These are phyloP conservation scores for Dipteronia dyeriana DNA, from an alignment of 345 rosid species.

Conservation along the genomic window DNA sequence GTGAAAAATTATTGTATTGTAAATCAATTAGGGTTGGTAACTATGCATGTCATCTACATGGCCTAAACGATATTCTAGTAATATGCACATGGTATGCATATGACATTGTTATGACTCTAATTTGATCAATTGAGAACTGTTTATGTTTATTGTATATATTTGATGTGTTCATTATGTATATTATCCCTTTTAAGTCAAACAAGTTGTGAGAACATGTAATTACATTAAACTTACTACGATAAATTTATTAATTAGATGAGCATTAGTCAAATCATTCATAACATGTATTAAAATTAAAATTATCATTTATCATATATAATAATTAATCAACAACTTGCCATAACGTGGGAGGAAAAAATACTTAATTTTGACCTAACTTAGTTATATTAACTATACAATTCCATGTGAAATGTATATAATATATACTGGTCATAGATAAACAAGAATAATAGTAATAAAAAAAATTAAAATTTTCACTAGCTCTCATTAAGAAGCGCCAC, in stretches of 20 bases:
- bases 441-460: background rate
- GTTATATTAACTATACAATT: background rate
- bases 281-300: too few species aligned
- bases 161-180: background rate
- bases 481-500: conserved; percentile 23
- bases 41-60: background rate
- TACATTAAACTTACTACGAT: background rate
- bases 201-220: background rate
- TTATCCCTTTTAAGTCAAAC: conserved; percentile 20
- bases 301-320: too few species aligned
- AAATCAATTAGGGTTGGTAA: background rate
- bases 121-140: conserved; percentile 1
- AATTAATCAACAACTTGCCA: conserved; percentile 8
- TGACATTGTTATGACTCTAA: conserved; percentile 12
- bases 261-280: conserved; percentile 4
- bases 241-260: background rate
- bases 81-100: background rate
- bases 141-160: background rate
- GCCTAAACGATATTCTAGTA: background rate
- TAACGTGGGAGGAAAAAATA: conserved; percentile 25
- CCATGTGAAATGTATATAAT: background rate
- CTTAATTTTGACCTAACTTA: background rate
- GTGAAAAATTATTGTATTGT: background rate
- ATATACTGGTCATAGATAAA: background rate
- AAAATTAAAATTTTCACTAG: background rate